Evolutionary conservation across 495 filamentous ascomycete genomes (phyloP), one percentile per base, ranked within the genome.

Genomic region (Aspergillus nanangensis): DNA sequence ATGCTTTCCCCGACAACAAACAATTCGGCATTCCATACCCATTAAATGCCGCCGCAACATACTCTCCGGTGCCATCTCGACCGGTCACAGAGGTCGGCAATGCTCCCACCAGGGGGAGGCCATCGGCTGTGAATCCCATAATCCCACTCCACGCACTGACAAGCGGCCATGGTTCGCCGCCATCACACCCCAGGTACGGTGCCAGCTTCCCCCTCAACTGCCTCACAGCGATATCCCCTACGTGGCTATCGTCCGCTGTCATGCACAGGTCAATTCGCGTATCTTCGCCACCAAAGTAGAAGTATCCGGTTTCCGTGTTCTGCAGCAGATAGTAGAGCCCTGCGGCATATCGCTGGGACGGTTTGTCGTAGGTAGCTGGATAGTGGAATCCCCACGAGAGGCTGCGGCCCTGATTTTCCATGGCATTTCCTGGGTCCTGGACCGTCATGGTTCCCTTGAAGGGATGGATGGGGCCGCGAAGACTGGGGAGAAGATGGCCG

Each of bases 1-100:
- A 72, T 3, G 81, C 83, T 50, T 83, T 76, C 1, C 82, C 87
- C 42, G 77, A 80, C 22, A 88, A 61, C 44, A 82, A 77, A 32
- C 79, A 82, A 63, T 86, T 85, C 2, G 87, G 84, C 88, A 94
- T 92, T 1, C 88, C 87, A 63, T 92, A 88, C 0, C 88, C 88
- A 49, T 80, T 83, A 53, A 81, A 87, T 13, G 76, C 83, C 1
- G 74, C 84, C 34, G 77, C 71, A 27, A 88, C 60, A 68, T 70
- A 86, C 36, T 71, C 67, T 11, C 66, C 63, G 34, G 45, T 49
- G 29, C 51, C 70, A 52, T 31, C 64, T 58, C 50, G 68, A 47
- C 32, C 71, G 50, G 60, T 63, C n/a, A 76, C 45, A 1, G 65
- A 51, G 13, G 67, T 60, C 0, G 82, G 79, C n/a, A 93, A 73